Evolutionary conservation across 2,329 filamentous ascomycete genomes (phyloP), one percentile per base, ranked within the genome.

Genomic region (Colletotrichum sp.): DNA sequence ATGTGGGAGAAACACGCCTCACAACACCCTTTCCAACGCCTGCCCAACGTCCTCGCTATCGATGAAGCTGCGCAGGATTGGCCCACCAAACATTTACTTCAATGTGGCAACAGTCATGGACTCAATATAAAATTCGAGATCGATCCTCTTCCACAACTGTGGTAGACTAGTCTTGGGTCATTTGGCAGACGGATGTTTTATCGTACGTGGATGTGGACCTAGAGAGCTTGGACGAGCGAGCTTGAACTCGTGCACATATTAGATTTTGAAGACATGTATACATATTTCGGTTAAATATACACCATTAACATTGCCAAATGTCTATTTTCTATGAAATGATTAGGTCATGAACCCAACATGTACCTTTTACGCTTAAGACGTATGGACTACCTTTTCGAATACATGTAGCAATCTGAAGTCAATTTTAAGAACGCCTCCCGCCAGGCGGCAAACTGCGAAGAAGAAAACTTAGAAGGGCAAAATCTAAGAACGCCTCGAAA

Each of bases 301-400:
- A 48, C 10, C 6, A 21, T 3, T 48, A 0, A 21, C 1, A 18
- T 48, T 13, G 43, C 1, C 1, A 48, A 21, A 48, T 48, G 10
- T 13, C 43, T 18, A 8, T 2, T 10, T 7, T 13, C 8, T 3
- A 12, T 48, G n/a, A 48, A 21, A 8, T 0, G 0, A 8, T 1
- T 13, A 13, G n/a, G 1, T 52, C 6, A 13, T 8, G 43, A 52
- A 21, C 3, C 18, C 3, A n/a, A 8, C n/a, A 3, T 21, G 10
- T 10, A 52, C n/a, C 43, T 21, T 52, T 21, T 52, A 9, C n/a
- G 43, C 43, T 52, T 52, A 7, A 52, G 43, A 5, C 8, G 9
- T 21, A 1, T 21, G 10, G 2, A 4, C 10, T 21, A 13, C 12
- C 43, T 13, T 1, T 52, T 52, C 10, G 10, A 21, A 52, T 5